Evolutionary conservation across 441 rosid species (phyloP).

Genomic region (Manihot esculenta): DNA sequence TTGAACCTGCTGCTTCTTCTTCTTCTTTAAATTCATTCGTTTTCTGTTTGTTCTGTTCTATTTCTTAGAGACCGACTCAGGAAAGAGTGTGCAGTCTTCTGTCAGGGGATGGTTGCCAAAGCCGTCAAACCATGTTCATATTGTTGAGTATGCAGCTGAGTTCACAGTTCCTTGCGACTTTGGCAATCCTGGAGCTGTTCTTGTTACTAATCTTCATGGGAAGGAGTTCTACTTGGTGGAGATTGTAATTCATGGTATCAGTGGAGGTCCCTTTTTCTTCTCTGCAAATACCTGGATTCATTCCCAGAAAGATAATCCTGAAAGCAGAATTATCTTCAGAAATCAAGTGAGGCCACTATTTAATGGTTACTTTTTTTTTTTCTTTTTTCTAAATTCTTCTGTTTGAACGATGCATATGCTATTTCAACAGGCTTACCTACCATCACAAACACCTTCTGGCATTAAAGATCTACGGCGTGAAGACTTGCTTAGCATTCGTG

Average conservation of each 20-base stretch:
- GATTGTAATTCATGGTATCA: slow-evolving; percentile 59
- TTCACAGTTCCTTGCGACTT: slow-evolving; percentile 68
- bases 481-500: slow-evolving; percentile 64
- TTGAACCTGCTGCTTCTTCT: no score
- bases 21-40: background rate
- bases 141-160: slow-evolving; percentile 64
- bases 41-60: slow-evolving; percentile 6
- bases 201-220: slow-evolving; percentile 66
- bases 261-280: slow-evolving; percentile 60
- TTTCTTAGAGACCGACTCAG: slow-evolving; percentile 61
- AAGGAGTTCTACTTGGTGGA: slow-evolving; percentile 73
- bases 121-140: slow-evolving; percentile 44
- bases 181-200: slow-evolving; percentile 79
- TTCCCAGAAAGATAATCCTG: slow-evolving; percentile 58
- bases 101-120: slow-evolving; percentile 73
- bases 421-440: slow-evolving; percentile 60
- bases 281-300: slow-evolving; percentile 91
- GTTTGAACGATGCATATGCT: background rate
- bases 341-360: slow-evolving; percentile 52
- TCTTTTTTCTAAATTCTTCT: background rate
- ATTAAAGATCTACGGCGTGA: slow-evolving; percentile 67
- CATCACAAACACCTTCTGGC: slow-evolving; percentile 71
- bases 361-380: background rate
- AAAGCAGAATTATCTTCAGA: slow-evolving; percentile 74
- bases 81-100: slow-evolving; percentile 51